phyloP scores from a whole-genome alignment of 225 moss, liverwort and hornwort genomes.

The Asterella californica region DNA sequence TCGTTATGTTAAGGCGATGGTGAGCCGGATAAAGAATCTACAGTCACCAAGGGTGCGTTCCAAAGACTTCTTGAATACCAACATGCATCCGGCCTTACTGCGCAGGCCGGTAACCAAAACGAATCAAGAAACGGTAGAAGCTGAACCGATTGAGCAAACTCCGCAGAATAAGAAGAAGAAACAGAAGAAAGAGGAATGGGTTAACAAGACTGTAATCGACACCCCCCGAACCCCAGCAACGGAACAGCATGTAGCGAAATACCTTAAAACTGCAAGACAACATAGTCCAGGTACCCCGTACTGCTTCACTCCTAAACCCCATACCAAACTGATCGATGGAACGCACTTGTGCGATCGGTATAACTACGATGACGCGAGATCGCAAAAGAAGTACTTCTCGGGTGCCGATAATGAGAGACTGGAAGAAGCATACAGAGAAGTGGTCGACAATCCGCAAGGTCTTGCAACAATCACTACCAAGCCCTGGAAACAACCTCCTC shows the following conservation, averaged over 20 bases:
- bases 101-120: slow-evolving; percentile 10
- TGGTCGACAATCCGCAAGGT: slow-evolving; percentile 16
- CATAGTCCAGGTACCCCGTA: slow-evolving; percentile 22
- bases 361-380: slow-evolving; percentile 3
- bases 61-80: slow-evolving; percentile 15
- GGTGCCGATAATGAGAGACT: slow-evolving; percentile 10
- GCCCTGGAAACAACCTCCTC: slow-evolving; percentile 12
- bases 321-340: slow-evolving; percentile 29
- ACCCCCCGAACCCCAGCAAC: background rate
- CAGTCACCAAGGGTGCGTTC: slow-evolving; percentile 20
- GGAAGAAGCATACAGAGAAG: slow-evolving; percentile 21
- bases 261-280: background rate
- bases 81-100: slow-evolving; percentile 34
- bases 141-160: background rate
- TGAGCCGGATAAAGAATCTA: slow-evolving; percentile 19
- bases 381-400: slow-evolving; percentile 12
- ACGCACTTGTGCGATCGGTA: slow-evolving; percentile 17
- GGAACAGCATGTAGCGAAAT: background rate
- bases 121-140: background rate
- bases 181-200: slow-evolving; percentile 17
- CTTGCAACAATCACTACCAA: slow-evolving; percentile 16
- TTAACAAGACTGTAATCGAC: slow-evolving; percentile 20
- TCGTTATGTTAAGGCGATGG: slow-evolving; percentile 31
- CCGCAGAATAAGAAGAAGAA: background rate
- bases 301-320: slow-evolving; percentile 30